A percentile compares a stretch with the other conserved stretches of the same genome.
Conservation (phyloP, 2,329 filamentous ascomycete genomes). For the Chaetomium olivaceum region DNA sequence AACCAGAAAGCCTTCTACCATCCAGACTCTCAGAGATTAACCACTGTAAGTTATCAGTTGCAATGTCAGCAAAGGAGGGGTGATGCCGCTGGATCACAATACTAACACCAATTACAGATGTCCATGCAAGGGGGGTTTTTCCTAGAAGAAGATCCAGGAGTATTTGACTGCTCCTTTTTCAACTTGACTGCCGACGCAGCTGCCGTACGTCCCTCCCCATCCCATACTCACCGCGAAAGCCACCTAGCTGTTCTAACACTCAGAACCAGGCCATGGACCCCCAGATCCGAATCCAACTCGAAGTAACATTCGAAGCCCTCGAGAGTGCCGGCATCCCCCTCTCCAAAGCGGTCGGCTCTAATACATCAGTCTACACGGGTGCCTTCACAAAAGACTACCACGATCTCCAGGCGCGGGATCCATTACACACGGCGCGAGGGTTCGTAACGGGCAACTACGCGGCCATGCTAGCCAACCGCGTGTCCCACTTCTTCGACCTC, state of each 20-base stretch:
- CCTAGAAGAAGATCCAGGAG: not conserved
- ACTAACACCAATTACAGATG: not conserved
- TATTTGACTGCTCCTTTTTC: not conserved
- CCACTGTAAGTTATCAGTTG: not conserved
- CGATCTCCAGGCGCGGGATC: not conserved
- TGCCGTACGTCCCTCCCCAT: not conserved
- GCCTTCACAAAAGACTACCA: not conserved
- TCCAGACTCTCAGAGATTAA: not conserved
- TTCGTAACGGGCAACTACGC: not conserved
- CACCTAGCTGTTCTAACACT: not conserved
- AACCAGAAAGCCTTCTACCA: not conserved
- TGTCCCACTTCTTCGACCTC: constrained; percentile 1
- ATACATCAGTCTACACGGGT: not conserved
- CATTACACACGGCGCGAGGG: not conserved
- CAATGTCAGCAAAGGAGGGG: not conserved
- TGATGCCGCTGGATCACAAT: not conserved
- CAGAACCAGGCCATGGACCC: not conserved
- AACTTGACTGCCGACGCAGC: not conserved
- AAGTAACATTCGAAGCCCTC: constrained; percentile 1
- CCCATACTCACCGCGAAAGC: not conserved
- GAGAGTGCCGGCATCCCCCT: constrained; percentile 1
- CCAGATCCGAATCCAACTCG: constrained; percentile 3
- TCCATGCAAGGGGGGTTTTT: not conserved
- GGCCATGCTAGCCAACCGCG: not conserved
- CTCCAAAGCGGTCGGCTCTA: not conserved